These are phyloP conservation scores for Saxophila tyrrhenica DNA, from an alignment of 495 filamentous ascomycete genomes.

Conservation along the genomic window DNA sequence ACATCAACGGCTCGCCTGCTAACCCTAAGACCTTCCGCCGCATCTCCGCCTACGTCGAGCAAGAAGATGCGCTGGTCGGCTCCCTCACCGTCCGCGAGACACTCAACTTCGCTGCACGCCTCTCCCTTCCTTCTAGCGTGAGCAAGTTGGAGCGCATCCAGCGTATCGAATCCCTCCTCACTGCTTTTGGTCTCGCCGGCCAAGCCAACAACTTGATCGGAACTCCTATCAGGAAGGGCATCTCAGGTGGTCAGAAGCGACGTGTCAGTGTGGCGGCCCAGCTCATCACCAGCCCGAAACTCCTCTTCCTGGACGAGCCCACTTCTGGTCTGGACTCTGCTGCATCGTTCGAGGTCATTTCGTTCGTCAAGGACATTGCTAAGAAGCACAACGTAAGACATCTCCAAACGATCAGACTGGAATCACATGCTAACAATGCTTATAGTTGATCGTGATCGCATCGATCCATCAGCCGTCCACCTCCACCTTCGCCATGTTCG, in stretches of 20 bases:
- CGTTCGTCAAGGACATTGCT: constrained; percentile 51
- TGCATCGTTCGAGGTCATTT: constrained; percentile 57
- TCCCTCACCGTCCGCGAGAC: constrained; percentile 69
- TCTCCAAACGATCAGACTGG: neutral
- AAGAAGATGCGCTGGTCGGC: constrained; percentile 72
- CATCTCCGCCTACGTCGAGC: constrained; percentile 66
- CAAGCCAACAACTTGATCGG: constrained; percentile 61
- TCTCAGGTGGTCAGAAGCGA: constrained; percentile 71
- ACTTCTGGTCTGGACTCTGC: constrained; percentile 68
- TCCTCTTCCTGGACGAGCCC: constrained; percentile 73
- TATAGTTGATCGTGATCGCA: constrained; percentile 52
- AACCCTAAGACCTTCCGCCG: constrained; percentile 35
- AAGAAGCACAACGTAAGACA: constrained; percentile 49
- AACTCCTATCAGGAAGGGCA: constrained; percentile 66
- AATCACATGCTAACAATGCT: constrained; percentile 31
- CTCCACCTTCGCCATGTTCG: constrained; percentile 63
- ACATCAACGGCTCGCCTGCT: constrained; percentile 45
- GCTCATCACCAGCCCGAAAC: constrained; percentile 65
- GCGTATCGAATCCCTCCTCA: constrained; percentile 45
- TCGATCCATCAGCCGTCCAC: constrained; percentile 77
- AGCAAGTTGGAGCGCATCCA: constrained; percentile 39
- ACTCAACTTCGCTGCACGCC: constrained; percentile 51
- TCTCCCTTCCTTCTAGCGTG: constrained; percentile 39
- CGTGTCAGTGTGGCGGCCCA: constrained; percentile 67
- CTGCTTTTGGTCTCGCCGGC: constrained; percentile 49